Percentiles rank a stretch among this genome's conserved stretches.
phyloP scores from a whole-genome alignment of 1,284 basidiomycete genomes.

The Cystobasidiaceae sp. region DNA sequence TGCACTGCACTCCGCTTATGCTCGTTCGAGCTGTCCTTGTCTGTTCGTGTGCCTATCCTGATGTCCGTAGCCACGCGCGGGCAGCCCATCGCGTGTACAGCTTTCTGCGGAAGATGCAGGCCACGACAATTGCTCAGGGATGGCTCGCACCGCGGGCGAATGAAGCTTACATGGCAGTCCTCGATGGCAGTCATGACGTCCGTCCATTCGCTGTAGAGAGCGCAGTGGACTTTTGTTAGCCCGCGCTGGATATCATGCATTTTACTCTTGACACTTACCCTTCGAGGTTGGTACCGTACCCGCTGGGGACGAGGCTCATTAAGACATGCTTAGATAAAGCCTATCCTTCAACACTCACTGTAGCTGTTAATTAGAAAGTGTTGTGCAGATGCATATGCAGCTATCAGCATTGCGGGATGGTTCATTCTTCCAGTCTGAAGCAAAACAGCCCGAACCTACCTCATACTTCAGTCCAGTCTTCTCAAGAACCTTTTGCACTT shows the following conservation, averaged over 20 bases:
- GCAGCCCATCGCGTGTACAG: slow-evolving; percentile 24
- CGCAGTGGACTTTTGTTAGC: no score
- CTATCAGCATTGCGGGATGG: not conserved
- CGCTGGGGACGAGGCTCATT: not conserved
- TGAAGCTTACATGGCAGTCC: slow-evolving; percentile 14
- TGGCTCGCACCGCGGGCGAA: not conserved
- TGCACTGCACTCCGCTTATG: slow-evolving; percentile 27
- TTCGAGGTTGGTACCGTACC: slow-evolving; percentile 31
- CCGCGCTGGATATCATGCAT: not conserved
- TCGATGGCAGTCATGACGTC: slow-evolving; percentile 31
- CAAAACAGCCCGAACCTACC: not conserved
- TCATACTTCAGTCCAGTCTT: slow-evolving; percentile 32
- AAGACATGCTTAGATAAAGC: not conserved
- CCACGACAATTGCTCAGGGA: not conserved
- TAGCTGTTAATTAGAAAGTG: slow-evolving; percentile 8
- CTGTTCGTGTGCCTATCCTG: slow-evolving; percentile 26
- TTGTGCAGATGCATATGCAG: not conserved
- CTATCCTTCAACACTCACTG: slow-evolving; percentile 1
- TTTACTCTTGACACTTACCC: not conserved
- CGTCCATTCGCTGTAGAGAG: slow-evolving; percentile 16
- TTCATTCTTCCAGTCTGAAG: not conserved
- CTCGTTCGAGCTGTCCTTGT: slow-evolving; percentile 31
- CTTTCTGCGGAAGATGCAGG: not conserved
- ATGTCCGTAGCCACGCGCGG: slow-evolving; percentile 31
- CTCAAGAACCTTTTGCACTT: slow-evolving; percentile 27